Conservation (phyloP, 2,329 filamentous ascomycete genomes). For the Trichothecium sympodiale region DNA sequence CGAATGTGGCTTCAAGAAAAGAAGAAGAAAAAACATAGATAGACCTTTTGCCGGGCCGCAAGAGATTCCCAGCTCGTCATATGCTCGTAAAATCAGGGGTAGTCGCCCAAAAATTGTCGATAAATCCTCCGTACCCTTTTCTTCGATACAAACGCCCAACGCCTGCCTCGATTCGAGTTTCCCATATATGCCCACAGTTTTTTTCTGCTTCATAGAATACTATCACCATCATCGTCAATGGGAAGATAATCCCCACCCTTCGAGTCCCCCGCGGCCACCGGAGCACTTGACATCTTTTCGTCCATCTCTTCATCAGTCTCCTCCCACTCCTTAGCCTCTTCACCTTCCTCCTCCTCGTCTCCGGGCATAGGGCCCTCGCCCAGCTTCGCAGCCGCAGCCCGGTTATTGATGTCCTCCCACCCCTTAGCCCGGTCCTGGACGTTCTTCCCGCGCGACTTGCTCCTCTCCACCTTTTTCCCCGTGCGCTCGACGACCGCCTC, state of each 20-base stretch:
- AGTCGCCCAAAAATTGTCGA: too few species aligned
- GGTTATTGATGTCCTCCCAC: constrained; percentile 49
- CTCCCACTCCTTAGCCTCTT: constrained; percentile 13
- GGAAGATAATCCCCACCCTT: too few species aligned
- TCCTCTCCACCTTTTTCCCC: constrained; percentile 42
- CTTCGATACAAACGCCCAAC: constrained; percentile 15
- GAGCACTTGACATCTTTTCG: neutral
- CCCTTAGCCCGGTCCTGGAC: constrained; percentile 39
- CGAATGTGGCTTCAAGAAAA: too few species aligned
- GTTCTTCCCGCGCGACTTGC: constrained; percentile 33
- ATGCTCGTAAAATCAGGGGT: too few species aligned
- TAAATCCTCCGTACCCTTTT: too few species aligned
- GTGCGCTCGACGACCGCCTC: constrained; percentile 50
- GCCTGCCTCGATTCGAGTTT: constrained; percentile 2
- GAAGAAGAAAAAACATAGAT: too few species aligned
- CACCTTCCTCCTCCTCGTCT: constrained; percentile 14
- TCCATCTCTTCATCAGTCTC: constrained; percentile 7
- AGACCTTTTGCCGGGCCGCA: too few species aligned
- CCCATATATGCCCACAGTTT: too few species aligned
- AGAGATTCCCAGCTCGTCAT: too few species aligned
- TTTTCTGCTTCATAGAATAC: constrained; percentile 19
- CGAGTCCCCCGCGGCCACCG: too few species aligned
- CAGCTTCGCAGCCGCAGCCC: constrained; percentile 14
- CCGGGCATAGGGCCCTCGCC: constrained; percentile 9
- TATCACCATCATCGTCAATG: constrained; percentile 19